Conservation (phyloP, 1,284 basidiomycete genomes). For the Thecaphora frezii region DNA sequence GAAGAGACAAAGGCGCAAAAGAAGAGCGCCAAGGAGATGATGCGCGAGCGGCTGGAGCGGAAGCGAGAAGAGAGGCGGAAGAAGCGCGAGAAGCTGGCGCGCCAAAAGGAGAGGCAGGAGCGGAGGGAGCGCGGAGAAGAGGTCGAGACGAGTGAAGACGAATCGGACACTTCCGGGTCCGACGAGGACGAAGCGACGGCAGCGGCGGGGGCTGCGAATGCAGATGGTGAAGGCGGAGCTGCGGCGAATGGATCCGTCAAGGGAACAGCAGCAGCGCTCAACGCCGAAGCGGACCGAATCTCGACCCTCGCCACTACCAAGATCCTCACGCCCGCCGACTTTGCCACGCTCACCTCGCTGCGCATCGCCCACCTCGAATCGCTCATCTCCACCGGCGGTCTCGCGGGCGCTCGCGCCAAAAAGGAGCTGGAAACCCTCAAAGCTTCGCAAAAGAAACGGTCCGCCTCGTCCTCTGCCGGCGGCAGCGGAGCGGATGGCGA, state of each 20-base stretch:
- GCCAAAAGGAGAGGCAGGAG: slow-evolving; percentile 54
- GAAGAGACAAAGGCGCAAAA: slow-evolving; percentile 53
- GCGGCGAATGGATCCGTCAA: slow-evolving; percentile 6
- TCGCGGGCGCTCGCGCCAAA: slow-evolving; percentile 40
- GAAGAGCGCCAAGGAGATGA: slow-evolving; percentile 24
- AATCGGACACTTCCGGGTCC: slow-evolving; percentile 31
- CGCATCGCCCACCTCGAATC: slow-evolving; percentile 74
- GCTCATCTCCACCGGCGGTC: slow-evolving; percentile 61
- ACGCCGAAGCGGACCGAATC: slow-evolving; percentile 26
- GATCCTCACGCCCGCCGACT: slow-evolving; percentile 97
- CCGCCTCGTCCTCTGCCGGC: slow-evolving; percentile 50
- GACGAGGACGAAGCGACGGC: slow-evolving; percentile 52
- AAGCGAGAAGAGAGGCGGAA: slow-evolving; percentile 37
- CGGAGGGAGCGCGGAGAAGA: slow-evolving; percentile 47
- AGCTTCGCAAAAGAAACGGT: slow-evolving; percentile 66
- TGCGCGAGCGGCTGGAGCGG: slow-evolving; percentile 23
- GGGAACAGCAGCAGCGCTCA: slow-evolving; percentile 8
- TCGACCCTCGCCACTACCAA: slow-evolving; percentile 71
- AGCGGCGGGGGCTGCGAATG: slow-evolving; percentile 65
- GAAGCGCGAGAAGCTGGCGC: slow-evolving; percentile 34
- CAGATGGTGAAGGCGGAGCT: slow-evolving; percentile 27
- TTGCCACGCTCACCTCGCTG: slow-evolving; percentile 87
- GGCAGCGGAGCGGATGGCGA: slow-evolving; percentile 62
- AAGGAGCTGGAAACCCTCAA: slow-evolving; percentile 68
- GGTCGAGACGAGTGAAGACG: slow-evolving; percentile 44